Evolutionary conservation across 495 filamentous ascomycete species (phyloP).

Genomic region (Beverwykella pulmonaria): DNA sequence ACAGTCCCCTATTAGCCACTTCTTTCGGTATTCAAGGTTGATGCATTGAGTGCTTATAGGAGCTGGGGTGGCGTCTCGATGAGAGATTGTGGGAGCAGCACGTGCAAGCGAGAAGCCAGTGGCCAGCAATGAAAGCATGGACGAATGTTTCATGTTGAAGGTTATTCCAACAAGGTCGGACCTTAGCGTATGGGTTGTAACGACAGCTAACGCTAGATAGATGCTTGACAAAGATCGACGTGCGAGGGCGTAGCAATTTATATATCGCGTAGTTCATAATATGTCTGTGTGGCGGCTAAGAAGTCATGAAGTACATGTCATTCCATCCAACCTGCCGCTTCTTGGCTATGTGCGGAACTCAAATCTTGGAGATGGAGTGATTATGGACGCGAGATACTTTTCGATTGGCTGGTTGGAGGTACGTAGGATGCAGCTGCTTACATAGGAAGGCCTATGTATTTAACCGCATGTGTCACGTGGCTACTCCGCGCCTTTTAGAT

Average conservation of each 20-base stretch:
- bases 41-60: slow-evolving; percentile 3
- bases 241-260: too few species aligned
- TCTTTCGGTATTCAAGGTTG: not conserved
- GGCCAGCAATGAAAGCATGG: not conserved
- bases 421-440: not conserved
- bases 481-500: not conserved
- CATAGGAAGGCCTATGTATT: not conserved
- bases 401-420: not conserved
- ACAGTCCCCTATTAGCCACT: slow-evolving; percentile 4
- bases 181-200: not conserved
- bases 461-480: not conserved
- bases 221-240: not conserved
- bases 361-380: not conserved
- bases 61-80: not conserved
- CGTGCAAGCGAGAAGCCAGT: not conserved
- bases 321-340: not conserved
- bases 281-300: not conserved
- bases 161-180: not conserved
- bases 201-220: not conserved
- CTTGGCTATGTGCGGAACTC: not conserved
- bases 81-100: not conserved
- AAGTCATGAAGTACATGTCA: not conserved
- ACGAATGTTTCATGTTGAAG: not conserved
- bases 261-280: not conserved
- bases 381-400: not conserved